Conservation (phyloP, 78 protist species). For the Emiliania huxleyi region DNA sequence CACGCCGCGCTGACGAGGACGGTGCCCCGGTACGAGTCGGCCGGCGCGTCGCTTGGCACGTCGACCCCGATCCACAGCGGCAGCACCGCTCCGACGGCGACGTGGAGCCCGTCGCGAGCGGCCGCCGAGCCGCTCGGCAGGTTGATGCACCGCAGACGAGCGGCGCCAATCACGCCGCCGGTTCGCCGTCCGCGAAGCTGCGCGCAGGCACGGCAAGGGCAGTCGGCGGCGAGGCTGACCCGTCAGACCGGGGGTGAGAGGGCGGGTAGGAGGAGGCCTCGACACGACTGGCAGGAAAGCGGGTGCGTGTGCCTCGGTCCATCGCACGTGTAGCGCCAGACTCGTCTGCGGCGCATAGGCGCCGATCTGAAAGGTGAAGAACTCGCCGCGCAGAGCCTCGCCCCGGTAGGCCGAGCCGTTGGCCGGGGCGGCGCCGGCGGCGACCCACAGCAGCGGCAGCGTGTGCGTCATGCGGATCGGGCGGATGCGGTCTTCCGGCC, state of each 20-base stretch:
- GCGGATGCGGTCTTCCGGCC: background rate
- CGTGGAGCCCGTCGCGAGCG: background rate
- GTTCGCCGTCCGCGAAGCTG: background rate
- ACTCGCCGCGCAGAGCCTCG: background rate
- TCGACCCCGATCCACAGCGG: slow-evolving; percentile 1
- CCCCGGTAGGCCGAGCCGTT: background rate
- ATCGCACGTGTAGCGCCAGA: background rate
- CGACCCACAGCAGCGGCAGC: background rate
- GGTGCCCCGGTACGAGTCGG: background rate
- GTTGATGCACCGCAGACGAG: background rate
- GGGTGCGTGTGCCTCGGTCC: too few relatives aligned
- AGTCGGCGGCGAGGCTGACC: too few relatives aligned
- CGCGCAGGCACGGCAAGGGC: too few relatives aligned
- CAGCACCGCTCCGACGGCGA: background rate
- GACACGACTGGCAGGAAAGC: too few relatives aligned
- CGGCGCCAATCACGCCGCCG: background rate
- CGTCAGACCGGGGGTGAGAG: too few relatives aligned
- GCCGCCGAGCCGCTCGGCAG: background rate
- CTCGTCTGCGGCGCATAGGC: background rate
- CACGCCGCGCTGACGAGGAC: background rate
- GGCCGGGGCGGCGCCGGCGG: background rate
- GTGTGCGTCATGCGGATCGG: background rate
- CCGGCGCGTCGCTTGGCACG: background rate
- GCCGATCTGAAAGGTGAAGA: background rate
- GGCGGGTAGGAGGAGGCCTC: too few relatives aligned